Evolutionary conservation across 495 filamentous ascomycete species (phyloP).

Genomic region (Cercophora scortea): DNA sequence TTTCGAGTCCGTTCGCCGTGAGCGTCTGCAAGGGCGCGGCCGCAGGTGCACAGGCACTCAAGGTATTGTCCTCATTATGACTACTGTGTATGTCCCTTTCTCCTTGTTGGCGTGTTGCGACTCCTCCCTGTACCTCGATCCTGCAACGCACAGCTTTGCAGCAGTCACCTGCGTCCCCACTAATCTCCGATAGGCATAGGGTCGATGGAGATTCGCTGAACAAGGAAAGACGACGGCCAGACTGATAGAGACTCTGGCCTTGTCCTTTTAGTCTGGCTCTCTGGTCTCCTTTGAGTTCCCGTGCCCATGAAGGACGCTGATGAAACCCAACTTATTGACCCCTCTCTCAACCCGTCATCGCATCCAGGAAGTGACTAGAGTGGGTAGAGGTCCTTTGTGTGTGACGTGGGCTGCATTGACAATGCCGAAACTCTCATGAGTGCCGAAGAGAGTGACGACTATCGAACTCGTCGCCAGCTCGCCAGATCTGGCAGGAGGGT

Average conservation of each 20-base stretch:
- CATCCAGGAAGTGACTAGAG: not conserved
- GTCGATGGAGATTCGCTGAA: not conserved
- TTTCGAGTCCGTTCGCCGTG: not conserved
- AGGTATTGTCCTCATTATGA: not conserved
- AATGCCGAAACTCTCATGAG: not conserved
- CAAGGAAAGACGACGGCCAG: not conserved
- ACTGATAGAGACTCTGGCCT: not conserved
- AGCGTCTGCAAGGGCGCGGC: not conserved
- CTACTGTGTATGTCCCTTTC: not conserved
- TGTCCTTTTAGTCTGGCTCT: too few species aligned
- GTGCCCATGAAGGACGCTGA: not conserved
- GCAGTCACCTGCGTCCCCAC: not conserved
- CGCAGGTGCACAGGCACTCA: not conserved
- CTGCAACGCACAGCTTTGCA: conserved; percentile 1
- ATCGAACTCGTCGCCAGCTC: not conserved
- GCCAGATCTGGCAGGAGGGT: not conserved
- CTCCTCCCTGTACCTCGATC: not conserved
- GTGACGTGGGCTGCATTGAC: not conserved
- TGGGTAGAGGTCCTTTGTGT: not conserved
- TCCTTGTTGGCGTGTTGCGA: not conserved
- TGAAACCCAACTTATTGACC: not conserved
- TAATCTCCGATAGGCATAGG: not conserved
- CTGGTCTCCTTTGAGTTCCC: too few species aligned
- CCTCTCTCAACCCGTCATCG: not conserved
- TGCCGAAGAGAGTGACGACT: not conserved